These are phyloP conservation scores for Fusarium sp. DNA, from an alignment of 2,329 filamentous ascomycete species.

Conservation along the genomic window DNA sequence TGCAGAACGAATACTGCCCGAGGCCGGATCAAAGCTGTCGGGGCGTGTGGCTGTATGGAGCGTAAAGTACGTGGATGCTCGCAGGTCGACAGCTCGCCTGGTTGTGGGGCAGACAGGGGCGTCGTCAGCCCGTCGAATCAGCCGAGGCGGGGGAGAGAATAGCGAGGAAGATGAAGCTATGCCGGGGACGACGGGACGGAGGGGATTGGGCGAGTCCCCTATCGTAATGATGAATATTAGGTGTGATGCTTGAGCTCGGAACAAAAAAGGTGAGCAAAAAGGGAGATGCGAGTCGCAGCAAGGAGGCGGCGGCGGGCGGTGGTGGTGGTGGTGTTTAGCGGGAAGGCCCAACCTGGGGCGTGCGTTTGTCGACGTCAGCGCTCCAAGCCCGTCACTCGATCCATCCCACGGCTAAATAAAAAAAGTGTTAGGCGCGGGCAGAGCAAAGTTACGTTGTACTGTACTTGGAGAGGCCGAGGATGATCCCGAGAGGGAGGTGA, in stretches of 20 bases:
- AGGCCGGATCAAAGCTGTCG: conserved; percentile 42
- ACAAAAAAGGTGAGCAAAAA: conserved; percentile 32
- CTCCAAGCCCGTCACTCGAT: conserved; percentile 44
- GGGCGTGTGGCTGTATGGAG: conserved; percentile 40
- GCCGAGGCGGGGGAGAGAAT: conserved; percentile 35
- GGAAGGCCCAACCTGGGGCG: conserved; percentile 45
- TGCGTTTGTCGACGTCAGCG: conserved; percentile 59
- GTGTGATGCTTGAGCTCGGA: conserved; percentile 20
- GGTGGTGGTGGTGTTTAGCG: conserved; percentile 46
- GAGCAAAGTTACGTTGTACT: conserved; percentile 17
- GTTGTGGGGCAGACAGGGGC: conserved; percentile 45
- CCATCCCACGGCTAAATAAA: conserved; percentile 35
- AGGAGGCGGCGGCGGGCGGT: conserved; percentile 45
- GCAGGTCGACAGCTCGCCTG: conserved; percentile 43
- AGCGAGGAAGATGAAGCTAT: conserved; percentile 15
- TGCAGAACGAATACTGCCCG: conserved; percentile 43
- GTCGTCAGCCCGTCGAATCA: conserved; percentile 44
- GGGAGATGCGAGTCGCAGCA: conserved; percentile 35
- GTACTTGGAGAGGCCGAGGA: conserved; percentile 25
- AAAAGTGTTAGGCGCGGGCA: conserved; percentile 20
- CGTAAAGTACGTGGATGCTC: conserved; percentile 32
- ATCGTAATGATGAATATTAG: conserved; percentile 14
- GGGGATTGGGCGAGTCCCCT: conserved; percentile 24
- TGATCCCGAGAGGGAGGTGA: conserved; percentile 15
- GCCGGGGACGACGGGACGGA: conserved; percentile 38